These are phyloP conservation scores for Pestalotiopsis sp. DNA, from an alignment of 2,329 filamentous ascomycete genomes.

Conservation along the genomic window DNA sequence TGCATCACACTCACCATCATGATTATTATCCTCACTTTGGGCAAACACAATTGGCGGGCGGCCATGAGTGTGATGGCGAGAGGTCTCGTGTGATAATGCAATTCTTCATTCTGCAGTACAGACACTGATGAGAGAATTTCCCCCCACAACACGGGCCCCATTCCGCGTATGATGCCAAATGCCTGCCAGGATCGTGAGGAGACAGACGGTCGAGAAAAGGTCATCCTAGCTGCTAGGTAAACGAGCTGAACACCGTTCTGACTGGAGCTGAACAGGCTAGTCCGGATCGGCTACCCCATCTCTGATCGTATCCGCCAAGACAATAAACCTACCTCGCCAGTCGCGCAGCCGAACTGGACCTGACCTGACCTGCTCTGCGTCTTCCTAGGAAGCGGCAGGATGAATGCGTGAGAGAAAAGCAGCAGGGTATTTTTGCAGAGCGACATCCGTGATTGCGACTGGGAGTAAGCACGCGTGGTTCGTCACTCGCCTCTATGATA, in stretches of 20 bases:
- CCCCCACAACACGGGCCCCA: constrained; percentile 1
- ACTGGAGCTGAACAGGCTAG: constrained; percentile 11
- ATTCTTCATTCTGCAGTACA: background rate
- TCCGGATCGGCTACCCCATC: constrained; percentile 10
- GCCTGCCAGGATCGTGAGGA: too few species aligned
- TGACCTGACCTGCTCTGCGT: background rate
- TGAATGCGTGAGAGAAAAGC: background rate
- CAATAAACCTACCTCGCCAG: constrained; percentile 11
- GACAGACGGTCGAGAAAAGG: too few species aligned
- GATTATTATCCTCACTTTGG: too few species aligned
- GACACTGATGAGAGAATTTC: background rate
- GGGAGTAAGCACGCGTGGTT: background rate
- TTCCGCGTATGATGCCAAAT: background rate
- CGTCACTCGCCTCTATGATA: background rate
- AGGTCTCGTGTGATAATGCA: background rate
- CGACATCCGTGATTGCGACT: background rate
- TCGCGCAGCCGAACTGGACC: background rate
- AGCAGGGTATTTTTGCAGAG: background rate
- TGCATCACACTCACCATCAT: background rate
- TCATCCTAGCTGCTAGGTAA: background rate
- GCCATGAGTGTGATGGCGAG: background rate
- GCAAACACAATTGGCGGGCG: too few species aligned
- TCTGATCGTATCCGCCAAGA: constrained; percentile 14
- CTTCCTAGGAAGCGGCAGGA: background rate
- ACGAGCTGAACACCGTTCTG: constrained; percentile 7